Base-by-base conservation (phyloP, 2,329 filamentous ascomycete species). In the Venturia pyrina region DNA sequence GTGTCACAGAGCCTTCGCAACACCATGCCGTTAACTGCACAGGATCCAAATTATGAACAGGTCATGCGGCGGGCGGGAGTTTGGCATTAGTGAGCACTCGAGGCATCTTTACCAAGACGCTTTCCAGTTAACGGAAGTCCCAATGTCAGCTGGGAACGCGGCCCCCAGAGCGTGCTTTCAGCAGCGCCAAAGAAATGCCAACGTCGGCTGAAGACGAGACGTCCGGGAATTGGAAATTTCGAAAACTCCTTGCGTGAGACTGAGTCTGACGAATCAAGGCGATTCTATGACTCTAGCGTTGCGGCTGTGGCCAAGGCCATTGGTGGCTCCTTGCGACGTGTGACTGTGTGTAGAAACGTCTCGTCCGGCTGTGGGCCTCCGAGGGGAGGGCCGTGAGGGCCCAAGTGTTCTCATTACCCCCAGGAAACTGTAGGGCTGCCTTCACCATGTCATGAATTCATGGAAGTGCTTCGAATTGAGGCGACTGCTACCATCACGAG, bases 11-110 rank as follows among this genome's bases (percentile, higher is more conserved):
- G 37, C 0, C 40, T 40, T 21, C 28, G 64, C 53, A 44, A 66
- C 71, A 73, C 76, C 75, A 76, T 78, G 74, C 76, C 76, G 76
- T 77, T 78, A 78, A 76, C 74, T 74, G 75, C 74, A 77, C 70
- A 48, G 59, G 40, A 37, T 19, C 11, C 40, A 43, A 62, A 44
- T 62, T 43, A 28, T 28, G 28, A 15, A 15, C 46, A 34, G 44
- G 62, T 56, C 44, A 56, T 53, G 62, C 21, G 62, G 43, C 44
- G 6, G 24, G n/a, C 28, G 34, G 46, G 62, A 50, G 37, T 62
- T 62, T 62, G 60, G 60, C 60, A 62, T 62, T 62, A 62, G 60
- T 62, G 60, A 62, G 60, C 60, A 62, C 2, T 7, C 19, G 40
- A 40, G 40, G 57, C 32, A n/a, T 41, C 48, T 19, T 56, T 32